Evolutionary conservation across 306 rosid species (phyloP).

Genomic region (Adenanthera pavonina): DNA sequence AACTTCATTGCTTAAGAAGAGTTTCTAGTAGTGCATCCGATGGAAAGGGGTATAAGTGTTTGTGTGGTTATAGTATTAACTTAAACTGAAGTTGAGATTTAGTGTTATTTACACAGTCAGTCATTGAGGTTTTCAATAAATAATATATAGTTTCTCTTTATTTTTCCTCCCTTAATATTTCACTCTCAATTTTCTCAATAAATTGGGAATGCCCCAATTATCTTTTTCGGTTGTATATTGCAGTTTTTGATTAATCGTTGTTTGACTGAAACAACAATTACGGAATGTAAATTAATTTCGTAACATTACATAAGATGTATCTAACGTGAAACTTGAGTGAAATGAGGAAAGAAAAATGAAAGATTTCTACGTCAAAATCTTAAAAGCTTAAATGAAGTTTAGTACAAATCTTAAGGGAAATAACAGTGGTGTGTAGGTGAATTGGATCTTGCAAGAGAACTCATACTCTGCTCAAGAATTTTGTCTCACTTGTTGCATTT

Average conservation of each 20-base stretch:
- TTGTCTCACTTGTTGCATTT: background rate
- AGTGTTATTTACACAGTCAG: background rate
- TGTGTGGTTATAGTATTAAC: background rate
- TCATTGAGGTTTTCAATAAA: background rate
- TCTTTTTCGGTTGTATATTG: background rate
- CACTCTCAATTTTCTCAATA: background rate
- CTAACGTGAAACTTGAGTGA: background rate
- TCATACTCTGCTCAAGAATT: background rate
- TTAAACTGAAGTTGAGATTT: background rate
- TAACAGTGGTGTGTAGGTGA: constrained; percentile 2
- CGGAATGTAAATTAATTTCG: constrained; percentile 1
- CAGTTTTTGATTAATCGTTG: constrained; percentile 14
- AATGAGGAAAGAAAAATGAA: constrained; percentile 3
- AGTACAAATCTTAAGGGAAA: background rate
- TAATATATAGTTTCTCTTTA: background rate
- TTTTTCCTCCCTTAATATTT: background rate
- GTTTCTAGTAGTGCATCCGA: background rate
- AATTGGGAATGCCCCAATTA: background rate
- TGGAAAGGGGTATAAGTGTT: background rate
- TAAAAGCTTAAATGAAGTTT: background rate
- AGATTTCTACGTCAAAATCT: background rate
- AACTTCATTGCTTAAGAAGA: background rate
- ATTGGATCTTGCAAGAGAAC: background rate
- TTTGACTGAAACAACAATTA: constrained; percentile 10
- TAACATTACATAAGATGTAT: background rate